Base-by-base conservation (phyloP, 805 yeast genomes). In the Wickerhamomyces rabaulensis region DNA sequence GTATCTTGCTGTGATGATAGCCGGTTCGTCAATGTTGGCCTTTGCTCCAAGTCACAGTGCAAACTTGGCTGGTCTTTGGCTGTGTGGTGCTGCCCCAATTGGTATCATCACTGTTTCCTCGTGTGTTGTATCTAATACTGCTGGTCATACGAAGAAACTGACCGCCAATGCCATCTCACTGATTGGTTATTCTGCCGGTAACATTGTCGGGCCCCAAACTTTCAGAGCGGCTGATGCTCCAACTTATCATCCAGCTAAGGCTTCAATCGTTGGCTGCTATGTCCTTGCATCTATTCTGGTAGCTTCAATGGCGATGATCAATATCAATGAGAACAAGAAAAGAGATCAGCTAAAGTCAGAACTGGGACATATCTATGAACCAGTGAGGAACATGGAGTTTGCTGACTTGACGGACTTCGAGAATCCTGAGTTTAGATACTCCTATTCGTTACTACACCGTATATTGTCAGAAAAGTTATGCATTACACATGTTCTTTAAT, bases 171-270 rank as follows among this genome's bases (percentile, higher is more conserved):
- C 78, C 1, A 52, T 73, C 26, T 61, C 66, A 47, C 65, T 79
- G 36, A 56, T 79, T 42, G 76, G 74, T 4, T 78, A 71, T 62
- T 74, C 80, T 58, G 74, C 68, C 8, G 84, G 84, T 19, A 80
- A 78, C 55, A 62, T 76, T 41, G 21, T 38, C 12, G 86, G 84
- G 0, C 85, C 87, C 2, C 84, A 80, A 53, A 65, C 78, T 52
- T 80, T 80, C 63, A 71, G 74, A 50, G 66, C 68, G 1, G 52
- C 62, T 9, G 66, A 74, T 46, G 69, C 73, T 21, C 85, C 84
- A 16, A 57, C 63, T 15, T 82, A 80, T 52, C 65, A 62, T 4
- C 77, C 81, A 12, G 87, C 85, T 7, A 79, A 79, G 54, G 22
- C 22, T 15, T 12, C 40, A 6, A 46, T 9, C 39, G 45, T 43